Evolutionary conservation across 2,329 filamentous ascomycete species (phyloP).

Genomic region (Myrmaecium sp.): DNA sequence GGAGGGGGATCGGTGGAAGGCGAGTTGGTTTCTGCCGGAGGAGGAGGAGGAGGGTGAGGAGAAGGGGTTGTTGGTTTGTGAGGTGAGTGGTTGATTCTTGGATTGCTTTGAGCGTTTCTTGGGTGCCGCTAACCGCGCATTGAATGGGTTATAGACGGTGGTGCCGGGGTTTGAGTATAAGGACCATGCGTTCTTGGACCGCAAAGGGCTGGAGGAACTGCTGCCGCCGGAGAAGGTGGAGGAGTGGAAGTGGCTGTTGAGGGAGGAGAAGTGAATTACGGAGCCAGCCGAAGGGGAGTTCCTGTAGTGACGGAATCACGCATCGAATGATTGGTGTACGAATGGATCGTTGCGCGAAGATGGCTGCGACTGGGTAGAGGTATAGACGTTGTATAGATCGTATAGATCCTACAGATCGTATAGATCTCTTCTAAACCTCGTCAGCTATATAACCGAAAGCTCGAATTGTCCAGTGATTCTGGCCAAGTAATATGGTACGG

Average conservation of each 20-base stretch:
- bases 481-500: too few relatives aligned
- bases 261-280: too few relatives aligned
- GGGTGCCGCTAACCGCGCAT: conserved; percentile 2
- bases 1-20: conserved; percentile 50
- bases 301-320: too few relatives aligned
- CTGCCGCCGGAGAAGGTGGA: conserved; percentile 33
- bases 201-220: conserved; percentile 32
- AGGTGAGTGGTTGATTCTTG: conserved; percentile 22
- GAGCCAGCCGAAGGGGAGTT: too few relatives aligned
- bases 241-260: conserved; percentile 30
- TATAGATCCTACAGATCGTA: too few relatives aligned
- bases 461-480: too few relatives aligned
- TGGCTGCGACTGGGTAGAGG: too few relatives aligned
- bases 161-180: conserved; percentile 50
- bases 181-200: conserved; percentile 49
- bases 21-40: conserved; percentile 40
- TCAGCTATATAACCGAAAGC: too few relatives aligned
- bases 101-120: conserved; percentile 2
- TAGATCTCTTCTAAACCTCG: too few relatives aligned
- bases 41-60: conserved; percentile 21
- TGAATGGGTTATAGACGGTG: conserved; percentile 31
- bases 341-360: too few relatives aligned
- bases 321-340: too few relatives aligned
- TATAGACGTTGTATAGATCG: too few relatives aligned
- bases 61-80: conserved; percentile 44